Evolutionary conservation across 768 basidiomycete genomes (phyloP), one percentile per base, ranked within the genome.

Genomic region (Suillus lakei): DNA sequence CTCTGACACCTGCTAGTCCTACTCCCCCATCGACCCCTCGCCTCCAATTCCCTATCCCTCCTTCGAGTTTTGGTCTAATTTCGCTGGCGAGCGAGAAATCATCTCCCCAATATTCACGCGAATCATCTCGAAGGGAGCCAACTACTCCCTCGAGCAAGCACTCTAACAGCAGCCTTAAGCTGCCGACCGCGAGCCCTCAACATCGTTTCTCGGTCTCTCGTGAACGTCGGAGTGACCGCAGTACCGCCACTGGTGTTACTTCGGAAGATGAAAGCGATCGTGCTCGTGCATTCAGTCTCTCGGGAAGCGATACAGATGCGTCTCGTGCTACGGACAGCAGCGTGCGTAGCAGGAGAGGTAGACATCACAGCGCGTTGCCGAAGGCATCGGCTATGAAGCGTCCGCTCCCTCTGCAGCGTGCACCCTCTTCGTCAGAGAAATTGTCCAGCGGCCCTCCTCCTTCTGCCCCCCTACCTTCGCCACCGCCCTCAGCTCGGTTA

Each of bases 391-490:
- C 61, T 38, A 53, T 70, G 65, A 77, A 69, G 55, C 44, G 55
- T 8, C 64, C 67, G 4, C 43, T 34, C 5, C 53, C 68, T 34
- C 64, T 61, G 50, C 66, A 64, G 15, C 63, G 70, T 21, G 60
- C 32, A 21, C 28, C 41, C 21, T 60, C 63, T 13, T 41, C 67
- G 18, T 30, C 48, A 8, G 48, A 53, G 4, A 74, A 67, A 55
- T 32, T 59, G 1, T 63, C 74, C 16, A 70, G 66, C 8, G 76
- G 71, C 16, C 75, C 75, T 51, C 82, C 83, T 0, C 81, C 83
- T 0, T 74, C 79, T 18, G 78, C 79, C 16, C 84, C 86, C n/a
- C 76, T 86, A 30, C 84, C 85, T 6, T 76, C 83, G 0, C 83
- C 86, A 1, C 79, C 74, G 5, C 64, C 77, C 50, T 70, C 74